Evolutionary conservation across 2,329 filamentous ascomycete genomes (phyloP).

Genomic region (Harringtonia aguacate): DNA sequence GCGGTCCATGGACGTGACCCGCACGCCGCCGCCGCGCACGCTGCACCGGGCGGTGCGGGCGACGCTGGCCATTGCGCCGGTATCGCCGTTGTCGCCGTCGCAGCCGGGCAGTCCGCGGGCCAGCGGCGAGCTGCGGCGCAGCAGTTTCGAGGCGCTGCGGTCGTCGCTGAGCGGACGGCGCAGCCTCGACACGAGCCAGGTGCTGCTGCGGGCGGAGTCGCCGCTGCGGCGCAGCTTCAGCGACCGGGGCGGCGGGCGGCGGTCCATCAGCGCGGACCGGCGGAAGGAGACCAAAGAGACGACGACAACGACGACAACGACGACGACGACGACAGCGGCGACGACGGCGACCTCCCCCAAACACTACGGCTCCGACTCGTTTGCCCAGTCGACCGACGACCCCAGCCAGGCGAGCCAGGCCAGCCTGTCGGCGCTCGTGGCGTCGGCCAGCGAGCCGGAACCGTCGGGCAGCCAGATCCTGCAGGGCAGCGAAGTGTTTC

Average conservation of each 20-base stretch:
- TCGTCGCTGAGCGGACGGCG: slow-evolving; percentile 28
- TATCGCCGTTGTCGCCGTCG: slow-evolving; percentile 31
- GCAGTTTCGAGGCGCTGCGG: slow-evolving; percentile 43
- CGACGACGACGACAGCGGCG: neutral
- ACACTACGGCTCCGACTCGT: slow-evolving; percentile 51
- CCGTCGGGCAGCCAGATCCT: slow-evolving; percentile 88
- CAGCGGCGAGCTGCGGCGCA: slow-evolving; percentile 40
- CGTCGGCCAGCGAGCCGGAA: slow-evolving; percentile 58
- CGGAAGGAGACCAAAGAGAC: slow-evolving; percentile 10
- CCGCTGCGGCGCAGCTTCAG: slow-evolving; percentile 53
- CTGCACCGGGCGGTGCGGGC: slow-evolving; percentile 49
- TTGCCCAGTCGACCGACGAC: slow-evolving; percentile 55
- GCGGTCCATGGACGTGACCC: no score
- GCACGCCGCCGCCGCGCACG: neutral
- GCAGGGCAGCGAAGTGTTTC: slow-evolving; percentile 77
- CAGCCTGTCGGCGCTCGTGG: slow-evolving; percentile 55
- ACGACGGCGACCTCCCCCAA: no score
- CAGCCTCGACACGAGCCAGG: slow-evolving; percentile 40
- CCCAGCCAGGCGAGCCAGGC: slow-evolving; percentile 34
- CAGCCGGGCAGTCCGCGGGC: slow-evolving; percentile 38
- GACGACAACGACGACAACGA: slow-evolving; percentile 18
- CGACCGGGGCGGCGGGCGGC: slow-evolving; percentile 31
- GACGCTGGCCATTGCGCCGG: slow-evolving; percentile 41
- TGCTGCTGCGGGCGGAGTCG: slow-evolving; percentile 23
- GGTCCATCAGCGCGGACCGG: slow-evolving; percentile 39